phyloP scores from a whole-genome alignment of 805 yeast species.

The Candida sithepensis region DNA sequence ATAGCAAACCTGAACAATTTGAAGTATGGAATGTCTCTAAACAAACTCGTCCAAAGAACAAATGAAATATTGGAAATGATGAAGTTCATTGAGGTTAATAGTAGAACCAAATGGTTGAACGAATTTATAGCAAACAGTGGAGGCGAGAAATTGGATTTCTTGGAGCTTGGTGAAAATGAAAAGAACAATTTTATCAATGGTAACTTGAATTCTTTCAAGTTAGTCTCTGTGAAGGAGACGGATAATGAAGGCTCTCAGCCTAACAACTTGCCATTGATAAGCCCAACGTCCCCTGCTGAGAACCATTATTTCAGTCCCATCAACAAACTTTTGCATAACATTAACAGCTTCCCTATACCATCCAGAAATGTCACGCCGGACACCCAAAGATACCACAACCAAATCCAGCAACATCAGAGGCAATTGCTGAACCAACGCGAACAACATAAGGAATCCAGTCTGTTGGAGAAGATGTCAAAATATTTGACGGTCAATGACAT shows the following conservation, averaged over 20 bases:
- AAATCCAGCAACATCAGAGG: conserved; percentile 2
- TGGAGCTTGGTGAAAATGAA: conserved; percentile 23
- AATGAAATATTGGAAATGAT: conserved; percentile 57
- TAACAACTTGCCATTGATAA: conserved; percentile 3
- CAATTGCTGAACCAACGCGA: conserved; percentile 1
- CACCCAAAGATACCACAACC: conserved; percentile 3
- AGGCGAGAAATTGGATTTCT: conserved; percentile 25
- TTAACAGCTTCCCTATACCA: conserved; percentile 23
- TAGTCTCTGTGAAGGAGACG: conserved; percentile 8
- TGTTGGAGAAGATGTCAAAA: conserved; percentile 8
- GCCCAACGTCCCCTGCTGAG: conserved; percentile 12
- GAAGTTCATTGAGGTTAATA: conserved; percentile 52
- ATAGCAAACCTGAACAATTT: conserved; percentile 58
- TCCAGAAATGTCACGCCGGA: conserved; percentile 11
- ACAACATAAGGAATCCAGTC: not conserved
- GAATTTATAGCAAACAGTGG: conserved; percentile 46
- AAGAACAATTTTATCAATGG: conserved; percentile 22
- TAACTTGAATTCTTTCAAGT: conserved; percentile 15
- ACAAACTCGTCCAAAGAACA: conserved; percentile 35
- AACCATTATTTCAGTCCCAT: conserved; percentile 26
- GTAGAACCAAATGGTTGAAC: conserved; percentile 58
- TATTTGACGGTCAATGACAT: conserved; percentile 30
- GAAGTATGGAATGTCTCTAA: conserved; percentile 47
- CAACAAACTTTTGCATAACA: conserved; percentile 30
- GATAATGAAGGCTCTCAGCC: not conserved